Percentiles rank a stretch among this genome's conserved stretches.
Conservation (phyloP, 495 filamentous ascomycete species). For the Staphylotrichum tortipilum region DNA sequence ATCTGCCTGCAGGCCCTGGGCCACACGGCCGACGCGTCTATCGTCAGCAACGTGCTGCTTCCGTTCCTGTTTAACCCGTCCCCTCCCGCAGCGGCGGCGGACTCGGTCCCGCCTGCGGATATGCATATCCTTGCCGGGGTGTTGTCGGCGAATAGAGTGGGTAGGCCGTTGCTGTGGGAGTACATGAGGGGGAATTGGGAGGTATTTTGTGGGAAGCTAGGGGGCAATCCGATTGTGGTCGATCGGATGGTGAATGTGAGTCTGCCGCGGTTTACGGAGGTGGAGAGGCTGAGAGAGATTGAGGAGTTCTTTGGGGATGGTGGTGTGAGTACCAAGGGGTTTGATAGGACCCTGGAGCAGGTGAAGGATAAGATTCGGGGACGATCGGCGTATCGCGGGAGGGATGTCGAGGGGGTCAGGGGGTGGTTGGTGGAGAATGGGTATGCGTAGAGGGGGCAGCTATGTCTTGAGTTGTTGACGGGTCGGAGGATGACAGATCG, state of each 20-base stretch:
- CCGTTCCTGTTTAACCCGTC: conserved; percentile 73
- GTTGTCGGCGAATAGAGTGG: conserved; percentile 61
- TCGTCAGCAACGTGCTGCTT: conserved; percentile 62
- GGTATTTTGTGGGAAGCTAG: conserved; percentile 55
- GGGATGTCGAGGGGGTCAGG: conserved; percentile 58
- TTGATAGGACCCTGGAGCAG: conserved; percentile 68
- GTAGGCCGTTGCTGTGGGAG: conserved; percentile 66
- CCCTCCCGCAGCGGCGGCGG: conserved; percentile 40
- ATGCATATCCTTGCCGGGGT: conserved; percentile 69
- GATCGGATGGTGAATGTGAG: conserved; percentile 76
- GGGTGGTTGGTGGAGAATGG: conserved; percentile 36
- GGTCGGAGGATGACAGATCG: too few relatives aligned
- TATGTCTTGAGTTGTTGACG: too few relatives aligned
- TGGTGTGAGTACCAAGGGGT: conserved; percentile 70
- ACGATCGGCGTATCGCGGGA: conserved; percentile 65
- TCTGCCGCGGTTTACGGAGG: conserved; percentile 67
- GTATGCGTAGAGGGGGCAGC: conserved; percentile 17
- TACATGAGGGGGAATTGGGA: conserved; percentile 77
- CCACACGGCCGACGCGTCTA: conserved; percentile 55
- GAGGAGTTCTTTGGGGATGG: conserved; percentile 70
- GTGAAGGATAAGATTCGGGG: conserved; percentile 71
- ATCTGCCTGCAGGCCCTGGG: conserved; percentile 70
- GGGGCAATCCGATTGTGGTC: conserved; percentile 70
- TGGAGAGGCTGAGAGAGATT: conserved; percentile 65
- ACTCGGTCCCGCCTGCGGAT: conserved; percentile 55